Percentiles rank a stretch among this genome's conserved stretches.
These are phyloP conservation scores for Aspergillus arachidicola DNA, from an alignment of 2,329 filamentous ascomycete species.

Conservation along the genomic window DNA sequence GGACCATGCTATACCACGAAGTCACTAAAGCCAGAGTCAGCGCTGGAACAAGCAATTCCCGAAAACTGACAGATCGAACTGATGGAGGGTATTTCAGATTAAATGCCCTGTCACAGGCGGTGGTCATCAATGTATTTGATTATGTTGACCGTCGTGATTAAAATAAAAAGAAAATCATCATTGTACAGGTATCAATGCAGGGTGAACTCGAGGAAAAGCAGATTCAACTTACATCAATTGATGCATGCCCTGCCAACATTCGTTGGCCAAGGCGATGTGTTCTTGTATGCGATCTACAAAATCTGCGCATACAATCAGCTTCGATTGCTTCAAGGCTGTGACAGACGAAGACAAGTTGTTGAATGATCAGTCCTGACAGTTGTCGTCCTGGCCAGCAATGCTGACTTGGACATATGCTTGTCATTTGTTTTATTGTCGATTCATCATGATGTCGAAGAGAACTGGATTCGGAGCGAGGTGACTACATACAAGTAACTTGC, in stretches of 20 bases:
- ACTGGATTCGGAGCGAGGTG: conserved; percentile 21
- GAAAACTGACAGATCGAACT: conserved; percentile 7
- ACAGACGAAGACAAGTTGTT: conserved; percentile 21
- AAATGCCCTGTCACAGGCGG: conserved; percentile 72
- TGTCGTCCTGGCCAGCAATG: conserved; percentile 53
- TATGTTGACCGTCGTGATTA: conserved; percentile 90
- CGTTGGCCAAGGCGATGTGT: not conserved
- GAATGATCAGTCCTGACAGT: conserved; percentile 53
- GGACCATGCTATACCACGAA: not conserved
- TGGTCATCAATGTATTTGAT: conserved; percentile 71
- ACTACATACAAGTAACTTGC: conserved; percentile 27
- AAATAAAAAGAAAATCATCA: conserved; percentile 67
- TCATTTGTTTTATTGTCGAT: conserved; percentile 74
- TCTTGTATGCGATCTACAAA: not conserved
- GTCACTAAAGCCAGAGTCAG: conserved; percentile 14
- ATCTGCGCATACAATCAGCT: conserved; percentile 32
- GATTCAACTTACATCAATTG: conserved; percentile 14
- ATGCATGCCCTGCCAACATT: not conserved
- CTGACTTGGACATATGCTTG: conserved; percentile 96
- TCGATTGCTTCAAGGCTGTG: conserved; percentile 23
- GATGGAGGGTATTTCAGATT: conserved; percentile 30
- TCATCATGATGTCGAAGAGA: conserved; percentile 68
- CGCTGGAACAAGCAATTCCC: conserved; percentile 14
- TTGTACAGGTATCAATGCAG: conserved; percentile 41
- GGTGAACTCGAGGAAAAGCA: conserved; percentile 8